These are phyloP conservation scores for Canna indica DNA, from an alignment of 176 grass and related monocot genomes.

Conservation along the genomic window DNA sequence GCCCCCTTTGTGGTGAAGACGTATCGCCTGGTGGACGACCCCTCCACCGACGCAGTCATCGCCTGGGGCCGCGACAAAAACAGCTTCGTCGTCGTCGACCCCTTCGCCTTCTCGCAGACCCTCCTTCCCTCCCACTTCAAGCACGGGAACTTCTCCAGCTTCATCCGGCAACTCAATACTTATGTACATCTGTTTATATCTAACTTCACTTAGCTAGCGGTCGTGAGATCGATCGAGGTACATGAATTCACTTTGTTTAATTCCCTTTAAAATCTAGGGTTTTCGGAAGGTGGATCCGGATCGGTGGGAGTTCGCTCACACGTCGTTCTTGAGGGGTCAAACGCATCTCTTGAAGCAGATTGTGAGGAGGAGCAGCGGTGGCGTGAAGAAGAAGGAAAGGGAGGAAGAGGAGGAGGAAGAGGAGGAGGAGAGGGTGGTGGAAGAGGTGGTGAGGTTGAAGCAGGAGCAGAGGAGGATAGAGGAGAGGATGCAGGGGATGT, in stretches of 20 bases:
- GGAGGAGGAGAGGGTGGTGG: slow-evolving; percentile 33
- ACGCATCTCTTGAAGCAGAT: slow-evolving; percentile 54
- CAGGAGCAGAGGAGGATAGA: slow-evolving; percentile 64
- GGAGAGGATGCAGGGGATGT: slow-evolving; percentile 48
- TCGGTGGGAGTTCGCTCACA: slow-evolving; percentile 75
- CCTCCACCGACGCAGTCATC: slow-evolving; percentile 48
- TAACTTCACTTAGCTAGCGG: not conserved
- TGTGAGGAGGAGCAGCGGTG: slow-evolving; percentile 31
- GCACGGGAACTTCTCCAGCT: slow-evolving; percentile 93
- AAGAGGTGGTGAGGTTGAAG: slow-evolving; percentile 68
- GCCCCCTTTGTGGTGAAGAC: slow-evolving; percentile 80
- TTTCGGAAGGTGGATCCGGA: slow-evolving; percentile 85
- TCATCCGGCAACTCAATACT: slow-evolving; percentile 90
- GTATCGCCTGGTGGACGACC: slow-evolving; percentile 75
- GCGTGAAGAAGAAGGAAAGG: slow-evolving; percentile 16
- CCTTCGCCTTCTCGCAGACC: slow-evolving; percentile 62
- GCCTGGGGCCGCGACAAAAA: slow-evolving; percentile 57
- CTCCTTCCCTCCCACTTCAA: slow-evolving; percentile 84
- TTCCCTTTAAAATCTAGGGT: slow-evolving; percentile 27
- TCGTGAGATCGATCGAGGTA: not conserved
- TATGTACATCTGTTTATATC: slow-evolving; percentile 43
- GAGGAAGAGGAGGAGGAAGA: not conserved
- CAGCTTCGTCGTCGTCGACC: slow-evolving; percentile 80
- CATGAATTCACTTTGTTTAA: not conserved
- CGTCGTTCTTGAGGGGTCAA: slow-evolving; percentile 62